Conservation (phyloP, 352 stramenopile species). For the Globisporangium uncinulatum region DNA sequence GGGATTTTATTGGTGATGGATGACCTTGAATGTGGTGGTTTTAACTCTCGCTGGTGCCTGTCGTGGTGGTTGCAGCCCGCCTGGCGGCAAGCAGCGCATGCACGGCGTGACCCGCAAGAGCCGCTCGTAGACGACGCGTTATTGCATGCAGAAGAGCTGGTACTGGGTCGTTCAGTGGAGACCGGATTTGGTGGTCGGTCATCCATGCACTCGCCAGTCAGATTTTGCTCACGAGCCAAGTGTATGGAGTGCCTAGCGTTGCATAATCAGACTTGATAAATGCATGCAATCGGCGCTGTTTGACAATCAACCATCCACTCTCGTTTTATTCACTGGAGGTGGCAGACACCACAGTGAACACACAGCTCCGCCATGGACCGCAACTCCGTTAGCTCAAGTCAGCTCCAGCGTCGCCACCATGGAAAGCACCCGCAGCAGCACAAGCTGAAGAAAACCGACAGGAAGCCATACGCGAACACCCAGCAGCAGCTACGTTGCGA, state of each 20-base stretch:
- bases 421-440: constrained; percentile 3
- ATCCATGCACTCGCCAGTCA: not conserved
- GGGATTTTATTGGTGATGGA: too few relatives aligned
- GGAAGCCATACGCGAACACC: not conserved
- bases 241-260: not conserved
- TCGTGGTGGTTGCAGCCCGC: constrained; percentile 1
- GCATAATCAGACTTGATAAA: too few relatives aligned
- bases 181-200: too few relatives aligned
- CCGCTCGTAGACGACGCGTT: constrained; percentile 17
- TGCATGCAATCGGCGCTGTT: not conserved
- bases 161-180: too few relatives aligned
- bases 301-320: not conserved
- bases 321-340: not conserved
- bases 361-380: not conserved
- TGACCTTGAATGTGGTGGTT: too few relatives aligned
- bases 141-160: constrained; percentile 15
- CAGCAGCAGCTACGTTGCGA: constrained; percentile 5
- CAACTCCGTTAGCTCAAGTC: not conserved
- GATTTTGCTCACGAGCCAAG: not conserved
- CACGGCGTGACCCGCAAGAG: constrained; percentile 51
- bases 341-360: constrained; percentile 3
- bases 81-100: constrained; percentile 34
- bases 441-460: not conserved
- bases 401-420: not conserved
- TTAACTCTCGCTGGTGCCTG: not conserved